phyloP scores from a whole-genome alignment of 169 alveolate species.

The Plasmodium coatneyi region DNA sequence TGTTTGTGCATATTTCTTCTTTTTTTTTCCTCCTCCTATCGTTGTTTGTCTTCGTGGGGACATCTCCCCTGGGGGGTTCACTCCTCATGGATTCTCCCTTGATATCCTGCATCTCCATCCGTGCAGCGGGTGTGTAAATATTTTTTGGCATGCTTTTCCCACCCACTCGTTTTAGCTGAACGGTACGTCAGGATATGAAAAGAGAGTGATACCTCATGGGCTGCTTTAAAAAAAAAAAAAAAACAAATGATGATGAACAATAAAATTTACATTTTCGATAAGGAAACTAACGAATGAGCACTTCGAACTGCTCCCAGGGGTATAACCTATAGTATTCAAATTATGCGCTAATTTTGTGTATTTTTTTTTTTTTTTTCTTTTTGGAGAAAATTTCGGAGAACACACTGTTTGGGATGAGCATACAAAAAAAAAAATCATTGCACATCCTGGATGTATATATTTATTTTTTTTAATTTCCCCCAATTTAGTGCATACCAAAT shows the following conservation, averaged over 20 bases:
- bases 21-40: slow-evolving; percentile 20
- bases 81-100: not conserved
- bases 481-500: not conserved
- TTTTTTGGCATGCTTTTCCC: not conserved
- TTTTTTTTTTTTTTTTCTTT: not conserved
- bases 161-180: not conserved
- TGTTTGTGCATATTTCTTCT: slow-evolving; percentile 9
- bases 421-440: not conserved
- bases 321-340: not conserved
- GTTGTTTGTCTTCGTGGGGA: not conserved
- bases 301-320: not conserved
- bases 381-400: not conserved
- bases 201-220: not conserved
- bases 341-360: not conserved
- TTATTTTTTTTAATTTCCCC: not conserved
- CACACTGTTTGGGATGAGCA: not conserved
- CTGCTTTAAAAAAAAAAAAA: not conserved
- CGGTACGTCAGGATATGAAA: not conserved
- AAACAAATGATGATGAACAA: not conserved
- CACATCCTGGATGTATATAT: not conserved
- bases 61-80: not conserved
- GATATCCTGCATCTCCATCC: not conserved
- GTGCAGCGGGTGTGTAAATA: not conserved
- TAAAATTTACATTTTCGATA: not conserved
- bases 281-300: not conserved